These are phyloP conservation scores for Flaveria bidentis DNA, from an alignment of 129 eudicot genomes.

Conservation along the genomic window DNA sequence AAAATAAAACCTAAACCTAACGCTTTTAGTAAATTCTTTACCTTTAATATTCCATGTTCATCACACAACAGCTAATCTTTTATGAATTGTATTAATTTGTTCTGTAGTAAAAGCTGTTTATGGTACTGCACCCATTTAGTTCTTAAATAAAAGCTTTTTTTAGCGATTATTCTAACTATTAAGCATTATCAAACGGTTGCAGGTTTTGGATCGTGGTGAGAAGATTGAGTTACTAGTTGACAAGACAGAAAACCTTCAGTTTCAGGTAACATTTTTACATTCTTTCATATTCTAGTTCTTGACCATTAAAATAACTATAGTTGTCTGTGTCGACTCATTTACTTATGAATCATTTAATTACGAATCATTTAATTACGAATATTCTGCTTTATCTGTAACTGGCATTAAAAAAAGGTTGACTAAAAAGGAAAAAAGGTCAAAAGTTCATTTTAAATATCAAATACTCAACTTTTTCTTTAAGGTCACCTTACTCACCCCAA, in stretches of 20 bases:
- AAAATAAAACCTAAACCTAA: slow-evolving; percentile 1
- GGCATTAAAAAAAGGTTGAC: neutral
- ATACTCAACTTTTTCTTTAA: neutral
- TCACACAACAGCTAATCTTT: neutral
- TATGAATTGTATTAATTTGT: neutral
- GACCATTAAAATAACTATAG: neutral
- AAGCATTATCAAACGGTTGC: slow-evolving; percentile 5
- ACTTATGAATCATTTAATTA: neutral
- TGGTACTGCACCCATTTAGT: neutral
- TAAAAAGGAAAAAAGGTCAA: neutral
- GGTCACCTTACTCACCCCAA: neutral
- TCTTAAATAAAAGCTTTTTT: neutral
- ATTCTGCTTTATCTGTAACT: neutral
- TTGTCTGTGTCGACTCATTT: neutral
- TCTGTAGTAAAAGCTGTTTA: neutral
- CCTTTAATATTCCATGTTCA: neutral
- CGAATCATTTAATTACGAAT: neutral
- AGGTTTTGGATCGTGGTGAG: slow-evolving; percentile 88
- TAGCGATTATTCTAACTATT: neutral
- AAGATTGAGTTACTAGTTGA: slow-evolving; percentile 80
- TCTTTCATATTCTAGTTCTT: neutral
- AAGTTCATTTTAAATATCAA: neutral
- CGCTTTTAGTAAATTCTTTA: neutral
- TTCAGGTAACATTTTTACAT: slow-evolving; percentile 52
- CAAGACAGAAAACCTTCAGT: slow-evolving; percentile 86